Conservation (phyloP, 2,329 filamentous ascomycete genomes). For the Colletotrichum plurivorum region DNA sequence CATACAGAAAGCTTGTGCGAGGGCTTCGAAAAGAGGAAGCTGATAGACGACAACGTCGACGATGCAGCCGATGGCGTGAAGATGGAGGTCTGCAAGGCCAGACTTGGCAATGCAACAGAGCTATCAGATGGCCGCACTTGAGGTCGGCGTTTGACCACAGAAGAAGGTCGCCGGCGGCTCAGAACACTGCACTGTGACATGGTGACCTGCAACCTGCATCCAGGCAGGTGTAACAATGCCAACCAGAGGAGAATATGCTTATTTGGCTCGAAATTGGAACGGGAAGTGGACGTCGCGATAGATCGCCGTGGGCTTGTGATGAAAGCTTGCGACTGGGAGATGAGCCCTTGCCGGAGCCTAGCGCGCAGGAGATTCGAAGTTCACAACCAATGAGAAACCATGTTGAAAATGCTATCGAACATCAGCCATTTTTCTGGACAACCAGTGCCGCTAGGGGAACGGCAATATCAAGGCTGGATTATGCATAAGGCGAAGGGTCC, state of each 20-base stretch:
- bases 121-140: conserved; percentile 21
- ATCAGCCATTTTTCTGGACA: background rate
- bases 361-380: too few relatives aligned
- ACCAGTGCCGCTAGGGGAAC: too few relatives aligned
- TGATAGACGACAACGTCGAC: conserved; percentile 20
- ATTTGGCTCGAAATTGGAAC: too few relatives aligned
- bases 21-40: conserved; percentile 28
- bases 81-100: conserved; percentile 2
- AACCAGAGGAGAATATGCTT: too few relatives aligned
- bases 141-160: background rate
- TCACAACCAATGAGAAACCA: too few relatives aligned
- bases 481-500: conserved; percentile 24
- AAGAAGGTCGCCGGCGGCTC: background rate
- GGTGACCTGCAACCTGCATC: too few relatives aligned
- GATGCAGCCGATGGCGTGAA: conserved; percentile 7
- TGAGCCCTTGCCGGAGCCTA: too few relatives aligned
- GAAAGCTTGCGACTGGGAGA: too few relatives aligned
- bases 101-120: conserved; percentile 40
- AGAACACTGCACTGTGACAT: background rate
- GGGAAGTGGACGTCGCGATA: too few relatives aligned
- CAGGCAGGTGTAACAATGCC: too few relatives aligned
- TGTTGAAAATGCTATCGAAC: background rate
- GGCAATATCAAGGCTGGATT: conserved; percentile 19
- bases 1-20: conserved; percentile 15
- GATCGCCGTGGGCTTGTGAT: too few relatives aligned